Evolutionary conservation across 2,329 filamentous ascomycete species (phyloP), one percentile per base, ranked within the genome.

Genomic region (Penicillium rolfsii): DNA sequence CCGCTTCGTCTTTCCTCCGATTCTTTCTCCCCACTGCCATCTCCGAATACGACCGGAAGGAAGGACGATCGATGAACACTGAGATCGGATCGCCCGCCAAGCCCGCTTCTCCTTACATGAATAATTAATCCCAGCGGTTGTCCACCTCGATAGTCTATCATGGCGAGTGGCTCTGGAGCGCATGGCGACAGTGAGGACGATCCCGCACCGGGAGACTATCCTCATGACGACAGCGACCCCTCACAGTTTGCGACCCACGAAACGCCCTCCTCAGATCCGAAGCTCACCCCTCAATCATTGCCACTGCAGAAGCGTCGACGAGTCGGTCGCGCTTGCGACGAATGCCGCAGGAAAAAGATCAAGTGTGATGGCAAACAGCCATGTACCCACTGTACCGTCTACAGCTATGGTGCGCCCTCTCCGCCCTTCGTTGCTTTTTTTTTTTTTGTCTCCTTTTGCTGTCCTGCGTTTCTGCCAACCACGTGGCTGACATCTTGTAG

Each of bases 341-440:
- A 93, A 76, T 94, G 91, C 73, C 85, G 91, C 59, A 85, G 90
- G 67, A 94, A 94, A 76, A 94, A 94, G 77, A 94, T 94, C 72
- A 94, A 93, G 75, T 94, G 90, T 70, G 90, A 93, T 74, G 91
- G 90, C 68, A 92, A 93, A 76, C 90, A 93, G 74, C 91, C 91
- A 9, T 95, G 91, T 78, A 97, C 93, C 0, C 95, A 98, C 77
- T 99, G 95, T 77, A 96, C 93, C 11, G 93, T 98, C 53, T 99
- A 99, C 78, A 97, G 93, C 75, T 99, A 99, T 82, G 94, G 95
- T 97, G 84, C 73, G 84, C 70, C 43, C 38, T 33, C 26, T 35
- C 38, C 35, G 38, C 35, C 36, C 50, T 26, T n/a, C 8, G 14
- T 14, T 35, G 35, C 35, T 46, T 50, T 46, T 43, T 57, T 46